Base-by-base conservation (phyloP, 2,329 filamentous ascomycete genomes). In the Grosmannia penicillata region DNA sequence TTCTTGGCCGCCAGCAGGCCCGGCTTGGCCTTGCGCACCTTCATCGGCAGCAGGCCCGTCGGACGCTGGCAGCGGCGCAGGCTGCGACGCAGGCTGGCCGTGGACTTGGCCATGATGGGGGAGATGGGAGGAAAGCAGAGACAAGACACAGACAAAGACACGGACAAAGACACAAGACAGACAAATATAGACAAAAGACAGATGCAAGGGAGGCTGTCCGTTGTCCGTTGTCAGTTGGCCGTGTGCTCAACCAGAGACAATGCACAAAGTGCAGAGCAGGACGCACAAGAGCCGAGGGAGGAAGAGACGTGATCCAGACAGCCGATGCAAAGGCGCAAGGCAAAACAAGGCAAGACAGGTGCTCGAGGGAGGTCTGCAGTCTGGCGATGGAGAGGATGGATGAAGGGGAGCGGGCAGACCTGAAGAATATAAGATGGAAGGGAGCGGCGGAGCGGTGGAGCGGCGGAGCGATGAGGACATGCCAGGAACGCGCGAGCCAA, bases 51-150 rank as follows among this genome's bases (percentile, higher is more conserved):
- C 6, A 17, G 24, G 8, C 3, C 24, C 25, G 34, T 33, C 22
- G 26, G 28, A 27, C 19, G 14, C 15, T 27, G 36, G 15, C 41
- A 39, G 21, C 37, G 42, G n/a, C 34, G 41, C 21, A 36, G 27
- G 32, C 39, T 33, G 19, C 38, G 36, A 24, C 37, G 43, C 6
- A 38, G 35, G 29, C 25, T 18, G 22, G 15, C 24, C 14, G 39
- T 28, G 13, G 36, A 24, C 22, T 32, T 36, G 5, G 36, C 39
- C 36, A 42, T 45, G 32, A 37, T 11, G 34, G 44, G n/a, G n/a
- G n/a, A n/a, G n/a, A n/a, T n/a, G n/a, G n/a, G 23, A 25, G 25
- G 15, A 8, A 22, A 21, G 33, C 33, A 36, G 22, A 21, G 17
- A 13, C 8, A 18, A 8, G 17, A 33, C n/a, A 15, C 22, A 32